These are phyloP conservation scores for Raphanus raphanistrum DNA, from an alignment of 345 rosid genomes.

Conservation along the genomic window DNA sequence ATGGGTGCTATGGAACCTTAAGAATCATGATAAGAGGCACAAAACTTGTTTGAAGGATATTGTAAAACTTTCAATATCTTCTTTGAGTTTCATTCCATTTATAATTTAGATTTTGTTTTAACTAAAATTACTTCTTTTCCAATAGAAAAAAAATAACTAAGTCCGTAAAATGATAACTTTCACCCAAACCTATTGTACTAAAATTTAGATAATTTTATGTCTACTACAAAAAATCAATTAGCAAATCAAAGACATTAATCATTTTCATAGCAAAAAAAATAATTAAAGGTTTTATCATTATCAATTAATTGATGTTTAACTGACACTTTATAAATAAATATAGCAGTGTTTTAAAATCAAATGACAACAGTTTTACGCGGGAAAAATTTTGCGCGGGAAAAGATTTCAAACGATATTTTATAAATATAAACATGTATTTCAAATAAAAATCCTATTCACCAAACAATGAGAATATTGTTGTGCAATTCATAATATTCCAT, in stretches of 20 bases:
- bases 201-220: background rate
- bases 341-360: background rate
- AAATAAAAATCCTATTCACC: background rate
- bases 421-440: background rate
- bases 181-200: background rate
- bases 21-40: constrained; percentile 8
- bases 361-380: background rate
- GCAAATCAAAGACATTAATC: background rate
- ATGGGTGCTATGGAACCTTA: constrained; percentile 1
- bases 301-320: background rate
- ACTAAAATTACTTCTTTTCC: background rate
- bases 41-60: background rate
- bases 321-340: background rate
- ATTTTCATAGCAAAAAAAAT: background rate
- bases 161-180: background rate
- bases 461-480: background rate
- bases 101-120: background rate
- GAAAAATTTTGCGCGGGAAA: background rate
- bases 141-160: background rate
- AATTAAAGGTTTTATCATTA: background rate
- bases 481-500: background rate
- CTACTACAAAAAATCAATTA: background rate
- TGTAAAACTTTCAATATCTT: constrained; percentile 12
- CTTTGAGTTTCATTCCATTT: constrained; percentile 32
- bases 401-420: background rate